Evolutionary conservation across 2,329 filamentous ascomycete species (phyloP), one percentile per base, ranked within the genome.

Genomic region (Fusarium guadeloupense): DNA sequence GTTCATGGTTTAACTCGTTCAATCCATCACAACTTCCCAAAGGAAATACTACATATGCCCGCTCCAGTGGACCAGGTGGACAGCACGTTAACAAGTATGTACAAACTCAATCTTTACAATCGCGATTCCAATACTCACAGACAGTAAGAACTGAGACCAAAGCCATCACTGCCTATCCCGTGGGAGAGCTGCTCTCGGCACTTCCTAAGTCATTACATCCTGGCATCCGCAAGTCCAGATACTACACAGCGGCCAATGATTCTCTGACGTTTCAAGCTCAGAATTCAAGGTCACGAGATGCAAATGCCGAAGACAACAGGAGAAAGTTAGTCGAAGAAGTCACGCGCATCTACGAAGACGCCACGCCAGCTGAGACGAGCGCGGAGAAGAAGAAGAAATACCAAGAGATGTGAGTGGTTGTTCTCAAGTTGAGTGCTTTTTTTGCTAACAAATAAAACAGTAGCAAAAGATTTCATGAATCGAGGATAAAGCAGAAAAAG

Each of bases 41-140:
- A 48, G 85, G 83, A 9, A 80, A 72, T 38, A 86, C 82, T 6
- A 80, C 75, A 10, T 87, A 79, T 69, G 79, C 85, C 3, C 78
- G 85, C n/a, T 86, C 85, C 4, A 86, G 83, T 63, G 85, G 85
- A 0, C 84, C 85, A 3, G 85, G 85, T 12, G 85, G 85, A 3
- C 85, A 87, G 64, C 83, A 87, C 67, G 84, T 87, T 26, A 87
- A 87, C 69, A 87, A 87, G 85, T 87, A 67, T 47, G 80, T 19
- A 43, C n/a, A 20, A 17, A 31, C 16, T 21, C 23, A 17, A 20
- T 2, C 54, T 80, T 13, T 80, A 79, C 12, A 72, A 40, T 78
- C 77, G 12, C 73, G 71, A 34, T 78, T 62, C 6, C 80, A 72
- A 77, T 77, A 10, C 77, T 81, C 9, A 83, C 80, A 17, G 23